phyloP scores from a whole-genome alignment of 768 basidiomycete genomes.

The Hortiboletus campestris region DNA sequence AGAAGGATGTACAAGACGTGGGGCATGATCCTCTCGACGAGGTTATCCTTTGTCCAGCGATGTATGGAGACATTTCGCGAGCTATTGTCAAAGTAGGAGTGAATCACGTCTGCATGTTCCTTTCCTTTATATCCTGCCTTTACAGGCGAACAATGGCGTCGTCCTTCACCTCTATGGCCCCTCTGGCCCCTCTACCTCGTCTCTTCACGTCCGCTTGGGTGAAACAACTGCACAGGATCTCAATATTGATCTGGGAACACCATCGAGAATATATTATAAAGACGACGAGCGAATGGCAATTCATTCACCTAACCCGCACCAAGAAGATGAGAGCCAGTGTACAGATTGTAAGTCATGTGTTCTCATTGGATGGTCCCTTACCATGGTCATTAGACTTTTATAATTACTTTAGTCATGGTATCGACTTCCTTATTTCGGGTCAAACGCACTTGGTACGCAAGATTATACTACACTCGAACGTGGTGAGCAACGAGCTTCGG shows the following conservation, averaged over 20 bases:
- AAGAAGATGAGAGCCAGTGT: slow-evolving; percentile 47
- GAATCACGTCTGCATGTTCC: background rate
- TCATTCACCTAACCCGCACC: slow-evolving; percentile 50
- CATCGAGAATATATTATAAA: slow-evolving; percentile 76
- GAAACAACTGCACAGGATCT: slow-evolving; percentile 83
- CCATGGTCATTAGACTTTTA: slow-evolving; percentile 66
- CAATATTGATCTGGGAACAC: slow-evolving; percentile 73
- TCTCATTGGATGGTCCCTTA: background rate
- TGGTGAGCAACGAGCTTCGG: slow-evolving; percentile 48
- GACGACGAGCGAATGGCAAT: slow-evolving; percentile 89
- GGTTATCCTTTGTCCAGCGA: slow-evolving; percentile 57
- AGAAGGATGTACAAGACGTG: slow-evolving; percentile 57
- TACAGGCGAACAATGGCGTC: slow-evolving; percentile 72
- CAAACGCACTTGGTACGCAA: slow-evolving; percentile 73
- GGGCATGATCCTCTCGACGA: slow-evolving; percentile 72
- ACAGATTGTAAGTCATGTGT: slow-evolving; percentile 45
- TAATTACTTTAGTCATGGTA: slow-evolving; percentile 89
- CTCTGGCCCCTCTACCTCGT: slow-evolving; percentile 33
- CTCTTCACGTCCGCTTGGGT: slow-evolving; percentile 63
- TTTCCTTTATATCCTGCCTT: background rate
- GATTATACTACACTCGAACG: slow-evolving; percentile 84
- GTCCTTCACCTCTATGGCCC: slow-evolving; percentile 65
- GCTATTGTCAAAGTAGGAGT: slow-evolving; percentile 63
- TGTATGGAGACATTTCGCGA: slow-evolving; percentile 69
- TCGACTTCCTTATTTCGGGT: slow-evolving; percentile 82